Evolutionary conservation across 2,329 filamentous ascomycete species (phyloP).

Genomic region (Sordariomycetes sp.): DNA sequence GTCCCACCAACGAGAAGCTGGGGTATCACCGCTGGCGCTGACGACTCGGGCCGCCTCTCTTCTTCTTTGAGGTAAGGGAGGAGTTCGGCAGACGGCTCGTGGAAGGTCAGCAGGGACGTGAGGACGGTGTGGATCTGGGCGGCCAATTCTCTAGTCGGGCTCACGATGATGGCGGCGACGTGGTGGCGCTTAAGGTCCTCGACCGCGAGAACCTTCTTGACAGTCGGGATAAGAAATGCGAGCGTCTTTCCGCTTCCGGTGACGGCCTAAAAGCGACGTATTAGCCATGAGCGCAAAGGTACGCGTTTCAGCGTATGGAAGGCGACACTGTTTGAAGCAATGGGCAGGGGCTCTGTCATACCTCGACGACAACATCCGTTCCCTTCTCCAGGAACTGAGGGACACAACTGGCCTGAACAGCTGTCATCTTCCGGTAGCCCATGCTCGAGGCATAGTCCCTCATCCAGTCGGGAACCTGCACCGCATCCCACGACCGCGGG

Average conservation of each 20-base stretch:
- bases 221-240: conserved; percentile 72
- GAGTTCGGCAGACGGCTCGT: conserved; percentile 63
- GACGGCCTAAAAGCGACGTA: conserved; percentile 46
- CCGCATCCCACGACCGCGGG: conserved; percentile 31
- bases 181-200: conserved; percentile 84
- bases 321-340: background rate
- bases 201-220: conserved; percentile 70
- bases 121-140: conserved; percentile 82
- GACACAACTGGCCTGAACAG: conserved; percentile 87
- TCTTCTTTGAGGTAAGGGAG: conserved; percentile 45
- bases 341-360: conserved; percentile 13
- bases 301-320: background rate
- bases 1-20: conserved; percentile 82
- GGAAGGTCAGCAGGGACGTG: conserved; percentile 67
- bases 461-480: conserved; percentile 55
- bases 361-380: conserved; percentile 75
- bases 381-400: conserved; percentile 73
- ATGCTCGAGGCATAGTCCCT: conserved; percentile 73
- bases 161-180: conserved; percentile 82
- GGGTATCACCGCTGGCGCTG: conserved; percentile 54
- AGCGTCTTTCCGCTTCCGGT: conserved; percentile 89
- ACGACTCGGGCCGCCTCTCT: conserved; percentile 39
- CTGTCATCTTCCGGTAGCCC: conserved; percentile 82
- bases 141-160: conserved; percentile 82
- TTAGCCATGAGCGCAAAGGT: background rate